phyloP scores from a whole-genome alignment of 257 asterid genomes.

The Oldenlandia corymbosa region DNA sequence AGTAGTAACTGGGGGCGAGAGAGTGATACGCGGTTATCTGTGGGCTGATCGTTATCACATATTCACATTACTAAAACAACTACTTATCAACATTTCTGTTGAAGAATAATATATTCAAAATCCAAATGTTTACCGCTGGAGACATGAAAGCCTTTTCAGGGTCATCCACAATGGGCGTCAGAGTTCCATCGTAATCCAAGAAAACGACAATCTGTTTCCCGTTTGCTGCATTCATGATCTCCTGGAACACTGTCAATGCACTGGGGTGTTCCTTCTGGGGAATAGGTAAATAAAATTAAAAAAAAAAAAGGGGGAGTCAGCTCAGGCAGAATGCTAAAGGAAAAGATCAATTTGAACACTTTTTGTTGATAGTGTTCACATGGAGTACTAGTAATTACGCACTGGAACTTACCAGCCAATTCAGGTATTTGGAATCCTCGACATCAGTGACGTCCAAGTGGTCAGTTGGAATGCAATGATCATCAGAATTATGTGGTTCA shows the following conservation, averaged over 20 bases:
- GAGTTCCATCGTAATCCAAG: constrained; percentile 79
- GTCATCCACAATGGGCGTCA: constrained; percentile 69
- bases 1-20: too few species aligned
- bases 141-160: constrained; percentile 86
- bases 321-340: too few species aligned
- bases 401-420: constrained; percentile 67
- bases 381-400: too few species aligned
- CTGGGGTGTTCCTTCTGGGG: constrained; percentile 54
- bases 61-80: background rate
- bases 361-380: too few species aligned
- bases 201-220: constrained; percentile 65
- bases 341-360: background rate
- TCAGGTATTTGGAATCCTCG: constrained; percentile 24
- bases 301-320: background rate
- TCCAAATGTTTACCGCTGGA: constrained; percentile 38
- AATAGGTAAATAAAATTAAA: background rate
- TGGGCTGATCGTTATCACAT: background rate
- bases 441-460: constrained; percentile 11
- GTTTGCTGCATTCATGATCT: constrained; percentile 20
- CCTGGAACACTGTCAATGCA: constrained; percentile 43
- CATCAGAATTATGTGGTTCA: constrained; percentile 18
- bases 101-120: constrained; percentile 1
- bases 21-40: background rate
- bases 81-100: constrained; percentile 8
- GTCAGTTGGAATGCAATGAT: background rate